Conservation (phyloP, 371 early-diverging fungal genomes). For the Coemansia sp. region DNA sequence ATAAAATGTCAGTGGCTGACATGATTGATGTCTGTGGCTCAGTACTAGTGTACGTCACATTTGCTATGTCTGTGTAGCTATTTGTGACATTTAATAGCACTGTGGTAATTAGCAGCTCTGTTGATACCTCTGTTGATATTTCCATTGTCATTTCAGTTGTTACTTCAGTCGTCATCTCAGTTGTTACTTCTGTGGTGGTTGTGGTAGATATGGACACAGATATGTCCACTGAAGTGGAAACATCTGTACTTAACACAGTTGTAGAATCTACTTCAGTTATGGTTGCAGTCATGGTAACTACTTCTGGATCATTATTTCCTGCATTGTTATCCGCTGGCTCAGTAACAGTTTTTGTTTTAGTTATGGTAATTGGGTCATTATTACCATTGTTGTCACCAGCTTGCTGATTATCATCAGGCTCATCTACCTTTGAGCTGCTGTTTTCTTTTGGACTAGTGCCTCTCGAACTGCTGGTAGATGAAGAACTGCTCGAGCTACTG, state of each 20-base stretch:
- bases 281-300: neutral
- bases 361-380: neutral
- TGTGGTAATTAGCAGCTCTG: neutral
- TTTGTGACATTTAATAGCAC: neutral
- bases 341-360: neutral
- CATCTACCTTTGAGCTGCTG: neutral
- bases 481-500: neutral
- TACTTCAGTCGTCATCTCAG: neutral
- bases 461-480: neutral
- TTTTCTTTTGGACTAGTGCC: too few relatives aligned
- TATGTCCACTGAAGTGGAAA: too few relatives aligned
- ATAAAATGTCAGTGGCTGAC: neutral
- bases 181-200: neutral
- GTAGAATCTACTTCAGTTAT: too few relatives aligned
- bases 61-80: constrained; percentile 1
- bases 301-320: neutral
- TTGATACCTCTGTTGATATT: neutral
- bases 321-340: neutral
- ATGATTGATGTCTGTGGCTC: neutral
- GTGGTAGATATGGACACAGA: neutral
- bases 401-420: neutral
- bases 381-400: constrained; percentile 1
- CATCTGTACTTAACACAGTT: too few relatives aligned
- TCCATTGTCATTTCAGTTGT: neutral
- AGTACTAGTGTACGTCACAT: neutral